Conservation (phyloP, 371 early-diverging fungal species). For the Mortierella polycephala region DNA sequence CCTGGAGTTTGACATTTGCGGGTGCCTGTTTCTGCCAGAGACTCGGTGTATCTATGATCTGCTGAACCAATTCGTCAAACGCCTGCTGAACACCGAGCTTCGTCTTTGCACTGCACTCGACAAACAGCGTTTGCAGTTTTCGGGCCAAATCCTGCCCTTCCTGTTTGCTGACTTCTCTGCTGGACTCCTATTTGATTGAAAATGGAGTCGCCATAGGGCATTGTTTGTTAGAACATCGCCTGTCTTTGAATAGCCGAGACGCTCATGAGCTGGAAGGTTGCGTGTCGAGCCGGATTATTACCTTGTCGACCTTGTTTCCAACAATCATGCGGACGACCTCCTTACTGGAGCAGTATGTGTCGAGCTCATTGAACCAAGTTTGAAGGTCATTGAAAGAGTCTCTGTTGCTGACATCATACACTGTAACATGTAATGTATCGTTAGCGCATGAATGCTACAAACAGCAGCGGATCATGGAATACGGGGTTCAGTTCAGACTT, state of each 20-base stretch:
- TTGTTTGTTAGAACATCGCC: not conserved
- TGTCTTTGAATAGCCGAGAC: not conserved
- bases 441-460: too few species aligned
- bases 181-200: conserved; percentile 63
- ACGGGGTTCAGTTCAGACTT: not conserved
- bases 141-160: conserved; percentile 93
- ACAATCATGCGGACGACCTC: conserved; percentile 96
- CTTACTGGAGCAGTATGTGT: conserved; percentile 87
- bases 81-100: conserved; percentile 88
- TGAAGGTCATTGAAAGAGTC: conserved; percentile 93
- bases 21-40: conserved; percentile 77
- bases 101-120: conserved; percentile 97
- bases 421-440: conserved; percentile 53
- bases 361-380: conserved; percentile 94
- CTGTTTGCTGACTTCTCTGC: conserved; percentile 83
- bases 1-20: conserved; percentile 55
- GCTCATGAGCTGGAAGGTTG: not conserved
- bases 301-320: conserved; percentile 97
- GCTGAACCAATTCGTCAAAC: conserved; percentile 89
- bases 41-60: conserved; percentile 84
- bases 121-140: conserved; percentile 87
- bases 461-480: not conserved
- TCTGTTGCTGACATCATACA: conserved; percentile 96
- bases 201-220: not conserved
- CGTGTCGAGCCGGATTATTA: conserved; percentile 16